phyloP scores from a whole-genome alignment of 805 yeast species.

The Candida adriatica region DNA sequence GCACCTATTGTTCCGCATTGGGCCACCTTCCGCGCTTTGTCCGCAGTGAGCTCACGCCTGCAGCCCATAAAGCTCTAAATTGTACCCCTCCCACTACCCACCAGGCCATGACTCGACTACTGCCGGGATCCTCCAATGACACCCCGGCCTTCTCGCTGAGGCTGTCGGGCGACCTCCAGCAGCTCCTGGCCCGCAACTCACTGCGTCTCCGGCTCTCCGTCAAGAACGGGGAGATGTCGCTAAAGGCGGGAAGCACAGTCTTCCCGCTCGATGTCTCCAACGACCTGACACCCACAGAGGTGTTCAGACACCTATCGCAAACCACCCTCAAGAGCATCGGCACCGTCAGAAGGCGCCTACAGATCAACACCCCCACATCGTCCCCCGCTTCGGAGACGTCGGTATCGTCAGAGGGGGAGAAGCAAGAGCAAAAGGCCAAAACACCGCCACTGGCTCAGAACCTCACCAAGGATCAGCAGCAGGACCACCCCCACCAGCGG shows the following conservation, averaged over 20 bases:
- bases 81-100: too few species aligned
- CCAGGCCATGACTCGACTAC: too few species aligned
- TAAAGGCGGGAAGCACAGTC: slow-evolving; percentile 9
- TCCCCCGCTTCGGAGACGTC: slow-evolving; percentile 5
- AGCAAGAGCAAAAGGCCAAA: too few species aligned
- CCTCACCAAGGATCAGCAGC: too few species aligned
- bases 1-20: too few species aligned
- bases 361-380: slow-evolving; percentile 9
- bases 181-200: slow-evolving; percentile 9
- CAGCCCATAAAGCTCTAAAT: too few species aligned
- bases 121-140: not conserved
- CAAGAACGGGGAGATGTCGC: slow-evolving; percentile 14
- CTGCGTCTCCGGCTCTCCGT: slow-evolving; percentile 17
- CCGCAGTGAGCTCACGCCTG: too few species aligned
- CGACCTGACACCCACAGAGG: slow-evolving; percentile 8
- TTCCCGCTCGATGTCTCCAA: slow-evolving; percentile 4
- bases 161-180: slow-evolving; percentile 7
- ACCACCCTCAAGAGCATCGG: slow-evolving; percentile 20
- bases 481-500: too few species aligned
- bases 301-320: slow-evolving; percentile 20
- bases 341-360: slow-evolving; percentile 7
- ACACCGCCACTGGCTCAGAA: too few species aligned
- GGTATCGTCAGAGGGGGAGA: too few species aligned
- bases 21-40: too few species aligned
- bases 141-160: slow-evolving; percentile 10